Conservation (phyloP, 169 alveolate species). For the Plasmodium chabaudi region DNA sequence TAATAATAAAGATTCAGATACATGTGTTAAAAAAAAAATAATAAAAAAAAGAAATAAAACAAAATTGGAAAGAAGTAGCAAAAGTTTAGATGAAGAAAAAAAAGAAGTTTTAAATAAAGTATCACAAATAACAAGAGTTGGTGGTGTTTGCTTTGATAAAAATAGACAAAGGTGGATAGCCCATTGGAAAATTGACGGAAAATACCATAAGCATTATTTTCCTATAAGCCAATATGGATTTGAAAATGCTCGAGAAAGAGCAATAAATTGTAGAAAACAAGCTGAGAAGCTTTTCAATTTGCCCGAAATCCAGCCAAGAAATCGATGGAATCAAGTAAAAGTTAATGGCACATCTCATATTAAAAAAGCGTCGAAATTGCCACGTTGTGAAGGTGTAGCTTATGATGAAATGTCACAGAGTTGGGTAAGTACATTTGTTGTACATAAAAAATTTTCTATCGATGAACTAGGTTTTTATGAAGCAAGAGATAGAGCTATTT, state of each 20-base stretch:
- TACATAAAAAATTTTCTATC: constrained; percentile 70
- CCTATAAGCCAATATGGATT: constrained; percentile 75
- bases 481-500: constrained; percentile 65
- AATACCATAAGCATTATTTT: constrained; percentile 73
- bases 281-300: constrained; percentile 67
- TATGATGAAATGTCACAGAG: constrained; percentile 74
- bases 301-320: constrained; percentile 76
- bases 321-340: constrained; percentile 67
- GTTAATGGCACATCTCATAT: constrained; percentile 60
- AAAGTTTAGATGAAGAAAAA: constrained; percentile 64
- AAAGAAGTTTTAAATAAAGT: constrained; percentile 72
- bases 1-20: constrained; percentile 24
- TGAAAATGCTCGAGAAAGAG: constrained; percentile 72
- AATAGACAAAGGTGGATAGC: constrained; percentile 76
- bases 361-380: constrained; percentile 62
- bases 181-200: constrained; percentile 75
- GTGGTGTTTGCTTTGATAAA: constrained; percentile 75
- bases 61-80: constrained; percentile 44
- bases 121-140: constrained; percentile 73
- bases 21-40: constrained; percentile 51
- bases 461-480: constrained; percentile 70
- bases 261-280: constrained; percentile 71
- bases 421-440: constrained; percentile 77
- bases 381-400: constrained; percentile 74
- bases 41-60: constrained; percentile 56